Evolutionary conservation across 2,329 filamentous ascomycete genomes (phyloP), one percentile per base, ranked within the genome.

Genomic region (Trichoderma koningiopsis): DNA sequence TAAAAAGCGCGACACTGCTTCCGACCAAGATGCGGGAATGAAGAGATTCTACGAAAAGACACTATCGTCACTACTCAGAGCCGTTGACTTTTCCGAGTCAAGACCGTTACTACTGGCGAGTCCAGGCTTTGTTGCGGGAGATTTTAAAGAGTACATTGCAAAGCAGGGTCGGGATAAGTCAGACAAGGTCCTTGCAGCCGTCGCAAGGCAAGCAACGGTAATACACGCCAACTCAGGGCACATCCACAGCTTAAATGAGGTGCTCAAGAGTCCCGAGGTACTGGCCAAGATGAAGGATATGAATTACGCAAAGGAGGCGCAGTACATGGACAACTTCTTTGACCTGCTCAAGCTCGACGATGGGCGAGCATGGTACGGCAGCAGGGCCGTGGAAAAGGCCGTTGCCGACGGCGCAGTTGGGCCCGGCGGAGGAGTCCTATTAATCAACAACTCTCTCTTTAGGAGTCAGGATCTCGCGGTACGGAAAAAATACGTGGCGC

Each of bases 361-460:
- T 73, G 92, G 92, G 3, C 88, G 92, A 68, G 95, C 94, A 2
- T 97, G 94, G 86, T 99, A 99, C 79, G 96, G 96, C 0, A 88
- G 91, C 0, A 87, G 85, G 16, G 93, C 97, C 65, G 94, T 97
- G 2, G 89, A 93, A 76, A 88, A 87, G 71, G 95, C 95, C 0
- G 90, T 97, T 4, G 89, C 89, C 13, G 92, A 96, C 74, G 95
- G 95, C 1, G 96, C 94, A 0, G 93, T 98, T 0, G 94, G 94
- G 0, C 86, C 91, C 16, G 93, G 94, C 10, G 94, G 94, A 0
- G 94, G 94, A 14, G 88, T 94, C 3, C 80, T 99, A 61, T 83
- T 99, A 68, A 90, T 99, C 75, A 96, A 91, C 73, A 97, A 97
- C 78, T 87, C 89, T 1, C 83, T 98, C 0, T 98, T 99, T 79